Evolutionary conservation across 2,329 filamentous ascomycete species (phyloP).

Genomic region (Alternaria atra): DNA sequence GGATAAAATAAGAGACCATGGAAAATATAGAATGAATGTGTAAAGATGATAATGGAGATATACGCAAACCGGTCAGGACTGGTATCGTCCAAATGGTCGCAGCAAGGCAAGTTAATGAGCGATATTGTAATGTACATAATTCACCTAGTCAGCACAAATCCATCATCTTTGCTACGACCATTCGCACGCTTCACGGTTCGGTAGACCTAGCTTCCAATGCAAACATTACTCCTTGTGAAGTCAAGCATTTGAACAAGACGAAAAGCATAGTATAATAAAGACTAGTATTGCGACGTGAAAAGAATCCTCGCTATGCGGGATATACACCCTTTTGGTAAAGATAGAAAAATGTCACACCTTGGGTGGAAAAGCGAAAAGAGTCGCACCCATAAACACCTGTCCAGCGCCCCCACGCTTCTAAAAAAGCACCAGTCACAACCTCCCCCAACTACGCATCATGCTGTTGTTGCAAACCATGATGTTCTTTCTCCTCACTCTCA

Average conservation of each 20-base stretch:
- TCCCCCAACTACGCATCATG: background rate
- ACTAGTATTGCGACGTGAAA: conserved; percentile 2
- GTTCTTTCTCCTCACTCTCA: conserved; percentile 34
- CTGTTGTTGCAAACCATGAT: conserved; percentile 24
- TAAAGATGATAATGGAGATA: no score
- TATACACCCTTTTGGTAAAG: background rate
- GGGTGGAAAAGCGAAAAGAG: no score
- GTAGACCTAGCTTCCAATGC: background rate
- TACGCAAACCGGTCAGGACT: no score
- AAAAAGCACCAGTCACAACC: background rate
- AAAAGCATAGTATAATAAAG: background rate
- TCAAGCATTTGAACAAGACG: background rate
- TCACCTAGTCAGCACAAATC: no score
- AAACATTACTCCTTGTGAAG: background rate
- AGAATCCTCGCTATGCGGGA: background rate
- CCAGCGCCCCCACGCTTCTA: background rate
- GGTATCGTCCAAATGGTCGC: no score
- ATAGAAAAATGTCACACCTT: background rate
- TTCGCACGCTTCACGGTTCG: no score
- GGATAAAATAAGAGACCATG: no score
- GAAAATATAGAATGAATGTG: no score
- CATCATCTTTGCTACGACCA: no score
- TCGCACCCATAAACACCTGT: background rate
- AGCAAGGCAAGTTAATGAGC: no score
- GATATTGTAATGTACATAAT: background rate